Evolutionary conservation across 257 asterid genomes (phyloP).

Genomic region (Solanum sitiens): DNA sequence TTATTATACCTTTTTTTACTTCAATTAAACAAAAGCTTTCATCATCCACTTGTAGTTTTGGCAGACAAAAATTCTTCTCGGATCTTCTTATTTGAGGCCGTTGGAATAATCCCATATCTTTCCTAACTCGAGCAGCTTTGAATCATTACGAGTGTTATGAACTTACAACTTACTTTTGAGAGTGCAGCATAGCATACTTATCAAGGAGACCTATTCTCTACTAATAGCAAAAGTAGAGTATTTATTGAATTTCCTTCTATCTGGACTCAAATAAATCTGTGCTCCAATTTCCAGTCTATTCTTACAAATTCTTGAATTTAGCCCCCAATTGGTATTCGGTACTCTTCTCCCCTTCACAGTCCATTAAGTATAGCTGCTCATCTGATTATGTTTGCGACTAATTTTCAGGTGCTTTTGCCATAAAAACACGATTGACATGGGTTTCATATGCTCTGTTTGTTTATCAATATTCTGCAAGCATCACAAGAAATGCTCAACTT

Average conservation of each 20-base stretch:
- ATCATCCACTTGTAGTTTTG: neutral
- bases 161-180: neutral
- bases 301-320: neutral
- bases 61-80: neutral
- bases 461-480: conserved; percentile 86
- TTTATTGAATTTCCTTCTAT: neutral
- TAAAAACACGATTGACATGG: conserved; percentile 87
- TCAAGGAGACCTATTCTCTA: neutral
- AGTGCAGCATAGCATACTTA: neutral
- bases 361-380: neutral
- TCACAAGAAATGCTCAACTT: conserved; percentile 84
- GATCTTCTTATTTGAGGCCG: neutral
- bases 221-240: neutral
- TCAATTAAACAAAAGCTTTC: neutral
- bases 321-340: neutral
- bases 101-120: neutral
- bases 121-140: neutral
- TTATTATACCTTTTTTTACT: neutral
- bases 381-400: neutral
- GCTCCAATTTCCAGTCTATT: neutral
- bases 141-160: neutral
- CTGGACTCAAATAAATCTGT: neutral
- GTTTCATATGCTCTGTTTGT: conserved; percentile 90
- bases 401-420: conserved; percentile 86
- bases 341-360: neutral